A percentile compares a stretch with the other conserved stretches of the same genome.
phyloP scores from a whole-genome alignment of 345 rosid genomes.

The Trapa incisa region DNA sequence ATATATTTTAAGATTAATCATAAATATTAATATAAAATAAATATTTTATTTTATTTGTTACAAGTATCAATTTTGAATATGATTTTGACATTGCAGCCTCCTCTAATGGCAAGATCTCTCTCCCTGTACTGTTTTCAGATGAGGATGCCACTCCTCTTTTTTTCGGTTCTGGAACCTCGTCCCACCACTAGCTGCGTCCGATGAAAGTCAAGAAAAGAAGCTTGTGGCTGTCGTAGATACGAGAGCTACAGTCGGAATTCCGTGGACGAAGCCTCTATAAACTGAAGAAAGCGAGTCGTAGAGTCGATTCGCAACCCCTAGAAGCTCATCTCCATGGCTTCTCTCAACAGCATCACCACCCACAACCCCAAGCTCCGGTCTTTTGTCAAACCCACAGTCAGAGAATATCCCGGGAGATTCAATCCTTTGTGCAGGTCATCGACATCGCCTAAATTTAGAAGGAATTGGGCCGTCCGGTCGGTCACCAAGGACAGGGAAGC shows the following conservation, averaged over 20 bases:
- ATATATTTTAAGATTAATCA: too few species aligned
- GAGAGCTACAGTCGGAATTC: neutral
- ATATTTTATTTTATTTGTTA: too few species aligned
- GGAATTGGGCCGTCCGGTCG: slow-evolving; percentile 31
- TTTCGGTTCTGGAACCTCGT: too few species aligned
- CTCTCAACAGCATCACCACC: slow-evolving; percentile 14
- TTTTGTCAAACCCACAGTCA: slow-evolving; percentile 8
- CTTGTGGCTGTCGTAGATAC: slow-evolving; percentile 7
- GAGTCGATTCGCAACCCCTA: neutral
- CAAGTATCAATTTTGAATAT: too few species aligned
- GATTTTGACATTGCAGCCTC: too few species aligned
- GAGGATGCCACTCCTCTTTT: too few species aligned
- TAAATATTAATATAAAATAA: too few species aligned
- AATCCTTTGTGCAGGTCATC: neutral
- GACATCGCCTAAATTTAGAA: slow-evolving; percentile 9
- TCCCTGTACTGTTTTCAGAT: too few species aligned
- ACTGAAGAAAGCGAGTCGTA: neutral
- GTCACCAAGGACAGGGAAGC: slow-evolving; percentile 45
- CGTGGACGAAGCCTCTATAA: neutral
- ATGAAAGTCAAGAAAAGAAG: slow-evolving; percentile 7
- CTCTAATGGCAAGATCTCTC: too few species aligned
- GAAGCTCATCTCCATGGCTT: slow-evolving; percentile 16
- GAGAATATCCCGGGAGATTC: slow-evolving; percentile 5
- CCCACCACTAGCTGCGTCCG: neutral
- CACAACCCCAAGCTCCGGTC: slow-evolving; percentile 8